These are phyloP conservation scores for Lupinus albus DNA, from an alignment of 306 rosid species.

Conservation along the genomic window DNA sequence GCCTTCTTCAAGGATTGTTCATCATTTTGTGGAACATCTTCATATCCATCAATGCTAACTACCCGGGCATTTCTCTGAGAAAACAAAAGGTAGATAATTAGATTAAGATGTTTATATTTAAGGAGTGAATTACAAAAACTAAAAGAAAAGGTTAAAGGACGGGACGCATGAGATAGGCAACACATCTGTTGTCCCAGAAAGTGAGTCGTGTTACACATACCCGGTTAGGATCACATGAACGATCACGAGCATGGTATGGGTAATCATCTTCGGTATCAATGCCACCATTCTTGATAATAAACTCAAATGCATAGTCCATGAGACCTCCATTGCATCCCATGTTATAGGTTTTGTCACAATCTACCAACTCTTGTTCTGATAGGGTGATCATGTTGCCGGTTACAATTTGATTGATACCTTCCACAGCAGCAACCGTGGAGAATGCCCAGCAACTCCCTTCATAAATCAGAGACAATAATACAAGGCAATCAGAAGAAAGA, in stretches of 20 bases:
- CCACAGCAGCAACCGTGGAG: constrained; percentile 79
- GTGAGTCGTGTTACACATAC: too few species aligned
- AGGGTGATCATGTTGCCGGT: constrained; percentile 63
- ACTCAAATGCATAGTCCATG: constrained; percentile 85
- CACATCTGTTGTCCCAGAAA: too few species aligned
- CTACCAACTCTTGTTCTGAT: constrained; percentile 91
- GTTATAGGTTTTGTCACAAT: constrained; percentile 73
- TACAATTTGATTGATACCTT: constrained; percentile 79
- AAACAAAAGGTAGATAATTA: not conserved
- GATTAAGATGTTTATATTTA: not conserved
- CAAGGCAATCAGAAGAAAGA: not conserved
- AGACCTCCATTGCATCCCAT: constrained; percentile 96
- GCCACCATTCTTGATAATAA: constrained; percentile 79
- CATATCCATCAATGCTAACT: constrained; percentile 75
- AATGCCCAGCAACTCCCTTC: constrained; percentile 99
- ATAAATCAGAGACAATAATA: constrained; percentile 1
- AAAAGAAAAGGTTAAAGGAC: not conserved
- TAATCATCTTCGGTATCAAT: constrained; percentile 80
- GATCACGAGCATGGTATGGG: constrained; percentile 66
- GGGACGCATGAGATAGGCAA: not conserved
- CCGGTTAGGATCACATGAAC: constrained; percentile 63
- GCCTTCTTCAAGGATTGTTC: constrained; percentile 79
- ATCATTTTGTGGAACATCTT: constrained; percentile 79
- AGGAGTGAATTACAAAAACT: not conserved
- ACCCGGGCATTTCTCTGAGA: constrained; percentile 68